Conservation (phyloP, 1,284 basidiomycete species). For the Irpex sp. region DNA sequence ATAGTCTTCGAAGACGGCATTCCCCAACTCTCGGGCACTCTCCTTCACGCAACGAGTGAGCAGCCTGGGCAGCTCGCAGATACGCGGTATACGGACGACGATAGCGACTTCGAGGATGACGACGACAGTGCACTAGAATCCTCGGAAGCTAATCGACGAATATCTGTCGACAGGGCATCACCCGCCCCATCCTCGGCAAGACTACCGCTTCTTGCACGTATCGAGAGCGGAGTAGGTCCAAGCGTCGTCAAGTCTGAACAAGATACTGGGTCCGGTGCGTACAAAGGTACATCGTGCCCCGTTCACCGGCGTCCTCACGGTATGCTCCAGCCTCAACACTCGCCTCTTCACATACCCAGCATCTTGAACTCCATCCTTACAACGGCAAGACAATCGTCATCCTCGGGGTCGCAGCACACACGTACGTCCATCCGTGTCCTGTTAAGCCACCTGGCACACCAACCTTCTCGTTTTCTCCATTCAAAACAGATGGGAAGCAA, state of each 20-base stretch:
- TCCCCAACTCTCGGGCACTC: neutral
- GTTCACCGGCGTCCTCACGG: neutral
- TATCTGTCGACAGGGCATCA: neutral
- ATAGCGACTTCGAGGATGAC: conserved; percentile 16
- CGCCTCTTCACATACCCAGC: neutral
- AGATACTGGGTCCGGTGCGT: neutral
- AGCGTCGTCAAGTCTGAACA: neutral
- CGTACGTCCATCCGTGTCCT: no score
- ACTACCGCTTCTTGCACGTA: neutral
- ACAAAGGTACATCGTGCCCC: no score
- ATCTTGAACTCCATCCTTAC: neutral
- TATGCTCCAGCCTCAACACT: neutral
- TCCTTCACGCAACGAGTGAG: neutral
- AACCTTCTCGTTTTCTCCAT: no score
- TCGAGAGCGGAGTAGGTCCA: neutral
- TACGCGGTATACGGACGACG: conserved; percentile 9
- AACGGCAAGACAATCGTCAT: conserved; percentile 9
- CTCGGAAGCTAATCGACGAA: conserved; percentile 6
- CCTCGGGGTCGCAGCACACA: conserved; percentile 10
- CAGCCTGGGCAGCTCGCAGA: neutral
- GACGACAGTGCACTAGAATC: conserved; percentile 3
- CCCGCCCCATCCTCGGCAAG: neutral
- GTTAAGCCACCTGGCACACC: no score
- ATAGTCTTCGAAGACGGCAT: neutral
- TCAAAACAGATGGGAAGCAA: conserved; percentile 8